phyloP scores from a whole-genome alignment of 2,329 filamentous ascomycete genomes.

The Sporothrix curviconia region DNA sequence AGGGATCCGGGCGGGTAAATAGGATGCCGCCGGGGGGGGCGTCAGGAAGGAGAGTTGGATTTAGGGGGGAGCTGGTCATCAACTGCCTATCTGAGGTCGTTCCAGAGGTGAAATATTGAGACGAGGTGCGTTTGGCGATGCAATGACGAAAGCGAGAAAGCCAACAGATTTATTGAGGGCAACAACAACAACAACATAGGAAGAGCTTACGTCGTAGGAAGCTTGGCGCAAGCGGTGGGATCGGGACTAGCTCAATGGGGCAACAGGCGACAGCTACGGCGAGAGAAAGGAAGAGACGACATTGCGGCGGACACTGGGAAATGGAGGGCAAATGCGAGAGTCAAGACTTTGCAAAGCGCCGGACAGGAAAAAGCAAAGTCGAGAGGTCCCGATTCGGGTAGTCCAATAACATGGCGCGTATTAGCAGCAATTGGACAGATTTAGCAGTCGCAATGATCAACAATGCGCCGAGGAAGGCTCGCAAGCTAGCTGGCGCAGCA shows the following conservation, averaged over 20 bases:
- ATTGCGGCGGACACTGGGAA: neutral
- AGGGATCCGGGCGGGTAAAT: neutral
- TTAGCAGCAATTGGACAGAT: neutral
- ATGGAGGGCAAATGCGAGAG: neutral
- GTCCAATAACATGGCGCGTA: neutral
- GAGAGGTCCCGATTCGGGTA: neutral
- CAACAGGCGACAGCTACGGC: neutral
- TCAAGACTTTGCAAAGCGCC: neutral
- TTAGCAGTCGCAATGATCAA: neutral
- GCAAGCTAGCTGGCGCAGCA: neutral
- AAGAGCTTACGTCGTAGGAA: constrained; percentile 5
- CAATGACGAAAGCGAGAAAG: neutral
- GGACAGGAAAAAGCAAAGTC: neutral
- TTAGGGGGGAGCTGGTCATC: too few relatives aligned
- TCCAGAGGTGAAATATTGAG: too few relatives aligned
- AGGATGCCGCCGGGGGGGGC: too few relatives aligned
- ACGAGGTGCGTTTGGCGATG: neutral
- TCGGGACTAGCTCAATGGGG: neutral
- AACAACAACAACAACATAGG: constrained; percentile 1
- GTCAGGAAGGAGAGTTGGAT: too few relatives aligned
- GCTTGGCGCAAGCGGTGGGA: constrained; percentile 14
- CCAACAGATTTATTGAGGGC: neutral
- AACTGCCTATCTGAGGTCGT: too few relatives aligned
- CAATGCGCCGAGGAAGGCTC: neutral
- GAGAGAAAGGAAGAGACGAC: neutral